Evolutionary conservation across 2,329 filamentous ascomycete species (phyloP).

Genomic region (Sordariomycetes sp.): DNA sequence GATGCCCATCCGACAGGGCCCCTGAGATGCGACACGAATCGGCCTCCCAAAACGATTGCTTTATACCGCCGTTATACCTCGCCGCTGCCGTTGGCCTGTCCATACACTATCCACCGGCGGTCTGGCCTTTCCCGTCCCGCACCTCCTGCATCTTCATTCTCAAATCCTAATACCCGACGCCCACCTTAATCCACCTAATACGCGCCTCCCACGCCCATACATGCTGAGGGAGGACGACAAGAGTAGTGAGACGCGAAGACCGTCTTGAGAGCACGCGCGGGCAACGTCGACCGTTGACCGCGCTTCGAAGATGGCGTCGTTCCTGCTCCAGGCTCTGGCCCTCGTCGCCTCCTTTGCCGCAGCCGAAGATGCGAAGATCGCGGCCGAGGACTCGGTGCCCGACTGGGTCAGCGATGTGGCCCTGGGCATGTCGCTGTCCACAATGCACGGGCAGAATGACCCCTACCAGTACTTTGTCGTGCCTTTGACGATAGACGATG

Average conservation of each 20-base stretch:
- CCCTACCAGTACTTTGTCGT: slow-evolving; percentile 24
- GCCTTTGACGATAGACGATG: slow-evolving; percentile 21
- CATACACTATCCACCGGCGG: slow-evolving; percentile 3
- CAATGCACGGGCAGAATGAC: slow-evolving; percentile 8
- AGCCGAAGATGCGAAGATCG: slow-evolving; percentile 18
- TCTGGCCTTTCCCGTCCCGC: slow-evolving; percentile 5
- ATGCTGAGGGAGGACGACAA: background rate
- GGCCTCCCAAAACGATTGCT: slow-evolving; percentile 3
- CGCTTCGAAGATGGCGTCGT: slow-evolving; percentile 17
- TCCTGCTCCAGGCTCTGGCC: slow-evolving; percentile 15
- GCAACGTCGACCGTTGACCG: slow-evolving; percentile 23
- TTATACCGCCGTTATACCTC: background rate
- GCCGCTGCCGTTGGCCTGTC: background rate
- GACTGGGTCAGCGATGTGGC: slow-evolving; percentile 23
- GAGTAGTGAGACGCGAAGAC: slow-evolving; percentile 3
- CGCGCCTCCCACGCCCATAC: background rate
- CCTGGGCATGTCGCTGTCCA: slow-evolving; percentile 25
- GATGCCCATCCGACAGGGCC: slow-evolving; percentile 2
- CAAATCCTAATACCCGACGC: background rate
- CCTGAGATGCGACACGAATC: slow-evolving; percentile 2
- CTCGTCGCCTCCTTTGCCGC: slow-evolving; percentile 17
- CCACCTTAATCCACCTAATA: background rate
- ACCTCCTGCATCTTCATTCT: slow-evolving; percentile 7
- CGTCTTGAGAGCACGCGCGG: slow-evolving; percentile 9
- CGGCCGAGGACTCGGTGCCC: slow-evolving; percentile 18